Evolutionary conservation across 108 stramenopile species (phyloP), one percentile per base, ranked within the genome.

Genomic region (Cyclotella kingstonii): DNA sequence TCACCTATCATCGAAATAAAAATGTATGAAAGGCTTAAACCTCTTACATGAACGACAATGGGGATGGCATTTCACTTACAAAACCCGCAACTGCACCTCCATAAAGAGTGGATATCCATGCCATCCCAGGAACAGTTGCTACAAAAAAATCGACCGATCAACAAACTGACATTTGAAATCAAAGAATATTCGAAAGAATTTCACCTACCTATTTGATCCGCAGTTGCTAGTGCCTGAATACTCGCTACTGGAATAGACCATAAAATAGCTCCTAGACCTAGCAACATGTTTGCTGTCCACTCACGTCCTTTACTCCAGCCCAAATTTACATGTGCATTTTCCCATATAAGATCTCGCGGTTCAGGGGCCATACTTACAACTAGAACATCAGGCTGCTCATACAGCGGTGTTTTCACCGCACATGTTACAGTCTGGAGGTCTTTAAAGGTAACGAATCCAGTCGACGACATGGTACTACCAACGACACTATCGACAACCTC

Each of bases 371-470:
- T 81, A 7, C 44, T 60, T 0, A 84, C 73, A 21, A 79, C 68
- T 31, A 93, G 56, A 29, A 79, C 75, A 44, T 76, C 78, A 26
- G 90, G 79, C 67, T 87, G 84, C 28, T 72, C 73, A 54, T 78
- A 86, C 19, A 93, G 45, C 0, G 89, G 80, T 47, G 86, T 83
- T 26, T 77, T 85, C 6, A 75, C 80, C 25, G 89, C 92, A 61
- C 75, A 79, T 7, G 92, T 81, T 0, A 88, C 76, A 17, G 87
- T 83, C 19, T 76, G 60, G 1, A 96, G 81, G 51, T 91, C 90
- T 22, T 73, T 73, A 66, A 96, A 93, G 18, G 95, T 96, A 38
- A 96, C 81, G 64, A 93, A 96, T 4, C 91, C 94, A 8, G 91
- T 95, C 15, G 82, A 83, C 5, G 87, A 87, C 89, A 92, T 90